phyloP scores from a whole-genome alignment of 148 eudicot species.

The Pharnaceum exiguum region DNA sequence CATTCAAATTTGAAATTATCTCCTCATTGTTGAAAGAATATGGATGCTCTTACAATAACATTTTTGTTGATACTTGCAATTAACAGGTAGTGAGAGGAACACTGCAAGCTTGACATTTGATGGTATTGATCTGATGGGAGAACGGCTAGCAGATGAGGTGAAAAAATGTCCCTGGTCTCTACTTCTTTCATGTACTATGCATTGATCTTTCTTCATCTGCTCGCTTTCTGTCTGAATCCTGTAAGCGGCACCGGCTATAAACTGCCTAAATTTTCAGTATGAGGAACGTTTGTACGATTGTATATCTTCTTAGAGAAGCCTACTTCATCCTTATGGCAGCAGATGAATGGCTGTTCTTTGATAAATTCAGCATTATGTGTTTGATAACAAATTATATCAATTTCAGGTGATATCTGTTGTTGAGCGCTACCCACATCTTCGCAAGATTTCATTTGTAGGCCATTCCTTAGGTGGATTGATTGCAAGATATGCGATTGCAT shows the following conservation, averaged over 20 bases:
- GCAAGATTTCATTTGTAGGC: conserved; percentile 73
- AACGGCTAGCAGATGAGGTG: conserved; percentile 86
- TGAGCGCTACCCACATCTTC: conserved; percentile 49
- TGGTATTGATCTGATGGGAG: conserved; percentile 92
- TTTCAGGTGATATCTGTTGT: conserved; percentile 72
- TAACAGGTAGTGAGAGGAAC: conserved; percentile 75
- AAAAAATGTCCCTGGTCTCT: conserved; percentile 6
- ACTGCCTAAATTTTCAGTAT: too few relatives aligned
- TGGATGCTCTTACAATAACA: not conserved
- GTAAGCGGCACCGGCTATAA: too few relatives aligned
- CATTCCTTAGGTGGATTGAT: conserved; percentile 91
- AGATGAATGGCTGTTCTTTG: too few relatives aligned
- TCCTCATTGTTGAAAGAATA: too few relatives aligned
- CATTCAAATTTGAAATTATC: too few relatives aligned
- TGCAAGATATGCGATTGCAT: conserved; percentile 84
- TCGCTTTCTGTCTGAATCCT: too few relatives aligned
- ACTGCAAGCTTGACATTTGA: conserved; percentile 62
- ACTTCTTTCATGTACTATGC: not conserved
- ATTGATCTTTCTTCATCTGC: not conserved
- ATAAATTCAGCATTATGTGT: too few relatives aligned
- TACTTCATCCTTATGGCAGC: too few relatives aligned
- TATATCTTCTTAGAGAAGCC: too few relatives aligned
- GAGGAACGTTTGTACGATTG: too few relatives aligned
- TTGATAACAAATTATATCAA: too few relatives aligned
- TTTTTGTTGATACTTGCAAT: conserved; percentile 13